Percentiles rank a stretch among this genome's conserved stretches.
Evolutionary conservation across 306 rosid genomes (phyloP).

Genomic region (Gleditsia sinensis): DNA sequence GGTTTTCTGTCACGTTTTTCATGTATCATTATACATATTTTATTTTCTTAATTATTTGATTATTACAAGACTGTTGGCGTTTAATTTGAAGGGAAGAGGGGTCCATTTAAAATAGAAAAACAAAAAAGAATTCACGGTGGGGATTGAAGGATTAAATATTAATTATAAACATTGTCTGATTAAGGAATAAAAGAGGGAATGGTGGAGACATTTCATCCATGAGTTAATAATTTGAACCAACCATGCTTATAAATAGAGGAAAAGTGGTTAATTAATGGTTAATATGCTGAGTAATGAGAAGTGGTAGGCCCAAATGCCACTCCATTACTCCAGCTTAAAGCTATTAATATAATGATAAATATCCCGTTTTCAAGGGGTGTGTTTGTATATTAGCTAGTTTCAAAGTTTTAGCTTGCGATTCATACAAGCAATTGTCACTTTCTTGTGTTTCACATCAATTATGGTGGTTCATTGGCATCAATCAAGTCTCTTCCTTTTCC

Average conservation of each 20-base stretch:
- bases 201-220: constrained; percentile 73
- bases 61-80: background rate
- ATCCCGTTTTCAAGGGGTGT: constrained; percentile 31
- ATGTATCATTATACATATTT: background rate
- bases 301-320: constrained; percentile 61
- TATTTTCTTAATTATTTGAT: background rate
- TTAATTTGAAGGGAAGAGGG: background rate
- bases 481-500: too few relatives aligned
- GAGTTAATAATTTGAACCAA: constrained; percentile 57
- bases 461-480: constrained; percentile 73
- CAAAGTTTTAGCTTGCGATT: constrained; percentile 68
- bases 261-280: constrained; percentile 23
- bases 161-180: too few relatives aligned
- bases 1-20: too few relatives aligned
- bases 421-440: constrained; percentile 82
- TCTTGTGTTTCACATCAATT: constrained; percentile 57
- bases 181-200: constrained; percentile 3
- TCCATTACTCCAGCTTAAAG: constrained; percentile 85
- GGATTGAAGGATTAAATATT: background rate
- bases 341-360: constrained; percentile 66
- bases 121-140: too few relatives aligned
- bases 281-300: background rate
- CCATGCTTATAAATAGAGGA: constrained; percentile 44
- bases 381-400: constrained; percentile 48
- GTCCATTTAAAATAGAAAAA: background rate